Evolutionary conservation across 805 yeast species (phyloP), one percentile per base, ranked within the genome.

Genomic region (Aciculoconidium aculeatum): DNA sequence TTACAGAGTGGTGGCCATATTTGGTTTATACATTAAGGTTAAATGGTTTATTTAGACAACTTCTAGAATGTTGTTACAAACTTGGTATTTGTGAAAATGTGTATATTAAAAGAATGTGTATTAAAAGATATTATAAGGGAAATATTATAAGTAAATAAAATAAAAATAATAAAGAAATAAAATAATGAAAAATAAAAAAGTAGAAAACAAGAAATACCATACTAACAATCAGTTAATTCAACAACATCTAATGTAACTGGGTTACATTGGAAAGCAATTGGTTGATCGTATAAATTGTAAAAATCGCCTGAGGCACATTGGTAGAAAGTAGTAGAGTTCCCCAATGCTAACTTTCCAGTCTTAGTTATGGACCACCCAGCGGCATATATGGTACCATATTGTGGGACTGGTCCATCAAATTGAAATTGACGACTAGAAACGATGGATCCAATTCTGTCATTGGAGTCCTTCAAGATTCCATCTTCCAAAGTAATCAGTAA

Each of bases 351-450:
- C 36, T 49, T 47, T 7, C 67, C 67, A 6, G 45, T 28, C 1
- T 31, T 25, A 3, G 61, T 53, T 15, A 61, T 48, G 21, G 55
- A 52, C 68, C 68, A 62, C 3, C 64, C 64, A 15, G 58, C 54
- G 16, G 64, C 62, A 28, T 53, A 60, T 10, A 58, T 33, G 9
- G 65, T 40, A 11, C 65, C 66, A 34, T 49, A 43, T 35, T 60
- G 66, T 11, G 66, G 66, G 7, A 55, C 45, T 6, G 66, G 65
- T 1, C 65, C 66, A 35, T 62, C 68, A 32, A 61, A 61, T 34
- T 58, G 67, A 36, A 61, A 60, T 36, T 61, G 66, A 24, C 51
- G 52, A 23, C 54, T 53, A 3, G 52, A 47, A 17, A 61, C 67
- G 30, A 62, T 60, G 12, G 59, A 49, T 4, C 65, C 67, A 30